These are phyloP conservation scores for Saccharomycopsis fermentans DNA, from an alignment of 805 yeast genomes.

Conservation along the genomic window DNA sequence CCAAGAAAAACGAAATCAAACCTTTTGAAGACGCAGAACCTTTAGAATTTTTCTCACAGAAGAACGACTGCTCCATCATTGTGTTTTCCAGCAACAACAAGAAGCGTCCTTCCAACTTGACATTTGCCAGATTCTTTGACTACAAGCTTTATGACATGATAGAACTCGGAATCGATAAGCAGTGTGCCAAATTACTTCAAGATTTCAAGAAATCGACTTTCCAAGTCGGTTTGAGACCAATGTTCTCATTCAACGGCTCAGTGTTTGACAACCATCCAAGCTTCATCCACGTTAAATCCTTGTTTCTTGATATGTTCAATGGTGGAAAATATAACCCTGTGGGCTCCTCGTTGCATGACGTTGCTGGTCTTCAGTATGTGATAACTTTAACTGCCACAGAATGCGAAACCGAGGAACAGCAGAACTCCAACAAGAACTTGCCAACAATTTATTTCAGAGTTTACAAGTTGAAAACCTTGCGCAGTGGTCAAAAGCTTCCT, in stretches of 20 bases:
- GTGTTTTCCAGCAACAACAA: slow-evolving; percentile 75
- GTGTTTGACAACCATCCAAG: slow-evolving; percentile 85
- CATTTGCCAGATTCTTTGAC: slow-evolving; percentile 83
- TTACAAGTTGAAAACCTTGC: slow-evolving; percentile 71
- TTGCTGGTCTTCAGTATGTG: slow-evolving; percentile 88
- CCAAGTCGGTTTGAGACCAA: slow-evolving; percentile 83
- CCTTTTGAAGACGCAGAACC: slow-evolving; percentile 88
- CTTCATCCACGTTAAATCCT: slow-evolving; percentile 73
- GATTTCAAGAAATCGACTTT: slow-evolving; percentile 80
- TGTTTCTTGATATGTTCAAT: slow-evolving; percentile 83
- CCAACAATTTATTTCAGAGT: slow-evolving; percentile 87
- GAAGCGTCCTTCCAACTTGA: slow-evolving; percentile 86
- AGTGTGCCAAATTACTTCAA: slow-evolving; percentile 56
- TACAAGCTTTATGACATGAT: slow-evolving; percentile 89
- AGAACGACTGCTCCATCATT: slow-evolving; percentile 81
- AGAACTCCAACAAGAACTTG: slow-evolving; percentile 57
- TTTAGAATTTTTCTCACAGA: slow-evolving; percentile 87
- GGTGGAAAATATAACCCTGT: slow-evolving; percentile 45
- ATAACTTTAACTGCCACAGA: slow-evolving; percentile 63
- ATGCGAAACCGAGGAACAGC: slow-evolving; percentile 24
- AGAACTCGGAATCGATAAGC: slow-evolving; percentile 59
- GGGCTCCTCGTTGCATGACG: slow-evolving; percentile 69
- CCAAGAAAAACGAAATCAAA: slow-evolving; percentile 76
- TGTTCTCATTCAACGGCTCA: slow-evolving; percentile 89
- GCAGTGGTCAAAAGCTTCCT: slow-evolving; percentile 81